These are phyloP conservation scores for Leccinum fallax DNA, from an alignment of 1,284 basidiomycete species.

Conservation along the genomic window DNA sequence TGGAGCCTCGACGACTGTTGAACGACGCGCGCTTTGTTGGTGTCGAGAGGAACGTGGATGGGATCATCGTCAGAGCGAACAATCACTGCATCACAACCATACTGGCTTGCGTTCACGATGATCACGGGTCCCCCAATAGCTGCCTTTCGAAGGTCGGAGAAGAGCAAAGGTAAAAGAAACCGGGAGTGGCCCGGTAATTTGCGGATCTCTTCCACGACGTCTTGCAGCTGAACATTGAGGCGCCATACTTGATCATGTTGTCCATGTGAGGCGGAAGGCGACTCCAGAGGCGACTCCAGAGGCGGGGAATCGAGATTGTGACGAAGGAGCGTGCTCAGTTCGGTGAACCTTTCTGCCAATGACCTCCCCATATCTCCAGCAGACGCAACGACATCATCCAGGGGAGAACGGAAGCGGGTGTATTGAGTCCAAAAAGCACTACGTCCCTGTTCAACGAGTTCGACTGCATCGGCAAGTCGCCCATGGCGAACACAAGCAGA, in stretches of 20 bases:
- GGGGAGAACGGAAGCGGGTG: not conserved
- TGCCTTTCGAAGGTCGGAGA: not conserved
- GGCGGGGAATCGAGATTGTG: not conserved
- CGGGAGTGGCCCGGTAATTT: conserved; percentile 14
- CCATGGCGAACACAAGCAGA: not conserved
- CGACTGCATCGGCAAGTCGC: not conserved
- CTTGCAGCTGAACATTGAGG: not conserved
- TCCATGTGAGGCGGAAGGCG: no score
- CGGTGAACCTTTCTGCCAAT: not conserved
- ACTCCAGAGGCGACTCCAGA: not conserved
- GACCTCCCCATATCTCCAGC: not conserved
- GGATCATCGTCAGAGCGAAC: conserved; percentile 10
- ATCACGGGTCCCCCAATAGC: not conserved
- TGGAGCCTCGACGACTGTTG: not conserved
- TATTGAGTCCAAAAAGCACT: not conserved
- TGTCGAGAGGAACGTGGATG: conserved; percentile 14
- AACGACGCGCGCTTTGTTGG: not conserved
- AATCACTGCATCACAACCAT: conserved; percentile 17
- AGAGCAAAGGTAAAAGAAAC: conserved; percentile 11
- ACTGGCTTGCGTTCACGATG: not conserved
- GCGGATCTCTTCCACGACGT: not conserved
- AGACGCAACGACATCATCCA: not conserved
- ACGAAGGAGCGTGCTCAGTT: not conserved
- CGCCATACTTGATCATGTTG: not conserved
- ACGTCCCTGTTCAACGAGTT: not conserved